Conservation (phyloP, 2,329 filamentous ascomycete genomes). For the Talaromyces sp. region DNA sequence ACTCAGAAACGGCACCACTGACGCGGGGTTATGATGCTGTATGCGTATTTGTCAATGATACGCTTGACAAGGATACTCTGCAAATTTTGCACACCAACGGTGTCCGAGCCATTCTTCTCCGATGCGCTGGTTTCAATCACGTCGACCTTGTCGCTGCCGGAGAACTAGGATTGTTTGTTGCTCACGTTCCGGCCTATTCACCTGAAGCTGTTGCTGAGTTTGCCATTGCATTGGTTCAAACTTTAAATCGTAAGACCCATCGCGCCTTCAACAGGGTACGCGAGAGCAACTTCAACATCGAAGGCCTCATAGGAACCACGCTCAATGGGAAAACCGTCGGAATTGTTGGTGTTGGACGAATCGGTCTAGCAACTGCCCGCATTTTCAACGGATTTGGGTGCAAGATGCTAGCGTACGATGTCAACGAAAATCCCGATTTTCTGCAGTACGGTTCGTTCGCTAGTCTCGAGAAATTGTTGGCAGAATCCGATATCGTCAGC, state of each 20-base stretch:
- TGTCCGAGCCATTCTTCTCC: slow-evolving; percentile 59
- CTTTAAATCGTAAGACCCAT: slow-evolving; percentile 65
- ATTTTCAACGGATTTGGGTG: slow-evolving; percentile 67
- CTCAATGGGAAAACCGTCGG: slow-evolving; percentile 62
- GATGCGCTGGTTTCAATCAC: slow-evolving; percentile 68
- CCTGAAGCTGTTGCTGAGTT: slow-evolving; percentile 70
- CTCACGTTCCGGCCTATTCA: slow-evolving; percentile 66
- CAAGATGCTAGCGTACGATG: slow-evolving; percentile 59
- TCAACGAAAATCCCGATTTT: slow-evolving; percentile 52
- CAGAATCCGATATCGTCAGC: slow-evolving; percentile 59
- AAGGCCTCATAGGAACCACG: slow-evolving; percentile 58
- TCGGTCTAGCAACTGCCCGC: slow-evolving; percentile 60
- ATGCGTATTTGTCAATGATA: slow-evolving; percentile 68
- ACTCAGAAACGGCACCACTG: slow-evolving; percentile 55
- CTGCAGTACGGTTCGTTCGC: slow-evolving; percentile 50
- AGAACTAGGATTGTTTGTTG: slow-evolving; percentile 57
- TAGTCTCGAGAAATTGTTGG: slow-evolving; percentile 54
- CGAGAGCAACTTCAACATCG: slow-evolving; percentile 65
- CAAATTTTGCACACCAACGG: slow-evolving; percentile 49
- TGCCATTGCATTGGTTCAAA: slow-evolving; percentile 64
- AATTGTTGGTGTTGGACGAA: slow-evolving; percentile 62
- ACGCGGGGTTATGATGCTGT: slow-evolving; percentile 55
- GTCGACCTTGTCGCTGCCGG: slow-evolving; percentile 59
- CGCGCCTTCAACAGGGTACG: slow-evolving; percentile 66
- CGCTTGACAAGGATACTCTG: slow-evolving; percentile 52